Percentiles rank a stretch among this genome's conserved stretches.
These are phyloP conservation scores for Corynespora cassiicola DNA, from an alignment of 2,329 filamentous ascomycete species.

Conservation along the genomic window DNA sequence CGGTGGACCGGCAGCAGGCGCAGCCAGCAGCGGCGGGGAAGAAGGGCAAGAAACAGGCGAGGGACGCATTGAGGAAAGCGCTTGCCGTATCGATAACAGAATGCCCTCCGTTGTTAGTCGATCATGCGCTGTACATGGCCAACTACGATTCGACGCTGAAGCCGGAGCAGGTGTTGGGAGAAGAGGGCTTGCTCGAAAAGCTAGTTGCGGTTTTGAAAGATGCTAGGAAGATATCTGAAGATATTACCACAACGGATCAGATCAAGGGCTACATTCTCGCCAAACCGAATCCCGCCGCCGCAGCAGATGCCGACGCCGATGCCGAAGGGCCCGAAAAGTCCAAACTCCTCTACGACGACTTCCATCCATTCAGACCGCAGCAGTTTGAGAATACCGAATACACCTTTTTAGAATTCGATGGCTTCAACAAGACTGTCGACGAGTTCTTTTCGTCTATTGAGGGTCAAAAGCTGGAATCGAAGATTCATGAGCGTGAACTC, in stretches of 20 bases:
- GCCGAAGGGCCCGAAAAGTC: constrained; percentile 51
- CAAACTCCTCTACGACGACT: constrained; percentile 83
- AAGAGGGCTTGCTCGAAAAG: constrained; percentile 68
- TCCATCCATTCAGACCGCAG: constrained; percentile 86
- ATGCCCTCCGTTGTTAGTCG: constrained; percentile 84
- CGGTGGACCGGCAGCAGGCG: constrained; percentile 64
- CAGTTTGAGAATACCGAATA: constrained; percentile 76
- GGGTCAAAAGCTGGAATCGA: constrained; percentile 87
- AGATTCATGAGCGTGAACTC: constrained; percentile 80
- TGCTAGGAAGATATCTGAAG: constrained; percentile 72
- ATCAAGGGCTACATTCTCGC: constrained; percentile 90
- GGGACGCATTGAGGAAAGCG: constrained; percentile 78
- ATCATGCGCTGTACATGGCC: constrained; percentile 77
- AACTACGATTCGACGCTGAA: constrained; percentile 73
- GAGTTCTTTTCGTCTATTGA: constrained; percentile 98
- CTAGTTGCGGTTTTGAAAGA: constrained; percentile 73
- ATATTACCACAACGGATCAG: constrained; percentile 69
- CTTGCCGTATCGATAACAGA: constrained; percentile 86
- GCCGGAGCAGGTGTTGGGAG: constrained; percentile 72
- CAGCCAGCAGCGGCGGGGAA: constrained; percentile 58
- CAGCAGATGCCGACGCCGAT: constrained; percentile 43
- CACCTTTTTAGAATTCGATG: constrained; percentile 76
- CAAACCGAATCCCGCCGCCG: constrained; percentile 55
- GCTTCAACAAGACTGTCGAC: constrained; percentile 92
- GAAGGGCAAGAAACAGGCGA: constrained; percentile 76